Evolutionary conservation across 352 stramenopile genomes (phyloP).

Genomic region (Pythium plurisporium): DNA sequence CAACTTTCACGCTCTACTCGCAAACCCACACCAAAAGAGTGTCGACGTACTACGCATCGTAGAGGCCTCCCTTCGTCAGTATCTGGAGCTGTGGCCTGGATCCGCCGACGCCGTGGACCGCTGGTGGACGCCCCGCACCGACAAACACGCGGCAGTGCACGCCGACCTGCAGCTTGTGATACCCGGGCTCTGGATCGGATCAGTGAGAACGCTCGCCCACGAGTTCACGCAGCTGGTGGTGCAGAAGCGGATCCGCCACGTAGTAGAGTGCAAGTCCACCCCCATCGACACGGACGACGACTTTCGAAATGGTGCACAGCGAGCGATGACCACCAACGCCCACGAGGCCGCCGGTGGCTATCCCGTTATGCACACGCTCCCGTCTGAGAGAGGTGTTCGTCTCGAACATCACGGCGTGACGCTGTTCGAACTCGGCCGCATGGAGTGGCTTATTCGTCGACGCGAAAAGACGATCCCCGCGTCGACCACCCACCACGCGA

Average conservation of each 20-base stretch:
- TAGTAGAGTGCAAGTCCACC: conserved; percentile 11
- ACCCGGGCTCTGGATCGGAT: conserved; percentile 33
- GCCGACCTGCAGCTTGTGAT: conserved; percentile 34
- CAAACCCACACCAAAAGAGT: background rate
- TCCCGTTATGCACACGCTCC: background rate
- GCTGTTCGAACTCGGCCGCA: conserved; percentile 11
- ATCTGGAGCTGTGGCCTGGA: conserved; percentile 10
- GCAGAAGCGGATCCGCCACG: conserved; percentile 16
- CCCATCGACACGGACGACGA: conserved; percentile 16
- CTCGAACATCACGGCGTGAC: conserved; percentile 5
- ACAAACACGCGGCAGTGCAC: conserved; percentile 15
- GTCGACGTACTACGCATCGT: conserved; percentile 8
- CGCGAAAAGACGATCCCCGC: conserved; percentile 5
- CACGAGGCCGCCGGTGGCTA: background rate
- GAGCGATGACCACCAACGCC: background rate
- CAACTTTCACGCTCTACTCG: conserved; percentile 23
- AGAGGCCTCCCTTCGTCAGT: conserved; percentile 1
- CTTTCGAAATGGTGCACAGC: conserved; percentile 4
- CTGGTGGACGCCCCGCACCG: conserved; percentile 11
- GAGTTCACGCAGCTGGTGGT: conserved; percentile 5
- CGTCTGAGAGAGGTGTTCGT: background rate
- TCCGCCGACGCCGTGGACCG: background rate
- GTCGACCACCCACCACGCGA: background rate
- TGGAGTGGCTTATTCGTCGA: conserved; percentile 18
- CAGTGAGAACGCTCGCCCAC: conserved; percentile 19